Percentiles rank a stretch among this genome's conserved stretches.
Conservation (phyloP, 2,329 filamentous ascomycete genomes). For the Grosmannia penicillata region DNA sequence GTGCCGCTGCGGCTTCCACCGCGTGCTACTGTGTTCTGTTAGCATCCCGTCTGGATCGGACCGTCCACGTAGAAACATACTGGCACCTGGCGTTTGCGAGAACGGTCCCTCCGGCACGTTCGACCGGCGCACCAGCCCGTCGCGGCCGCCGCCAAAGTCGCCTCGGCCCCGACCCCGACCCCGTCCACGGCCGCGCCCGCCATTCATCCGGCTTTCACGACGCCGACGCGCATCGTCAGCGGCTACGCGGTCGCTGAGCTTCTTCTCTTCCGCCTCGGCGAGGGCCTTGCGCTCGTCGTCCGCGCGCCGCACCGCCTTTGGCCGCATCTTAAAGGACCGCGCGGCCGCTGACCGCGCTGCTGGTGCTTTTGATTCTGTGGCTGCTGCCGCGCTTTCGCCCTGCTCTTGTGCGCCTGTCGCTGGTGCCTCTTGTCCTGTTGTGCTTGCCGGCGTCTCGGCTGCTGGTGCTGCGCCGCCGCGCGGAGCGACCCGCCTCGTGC, state of each 20-base stretch:
- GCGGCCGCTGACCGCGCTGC: constrained; percentile 1
- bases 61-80: too few relatives aligned
- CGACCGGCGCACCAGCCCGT: constrained; percentile 16
- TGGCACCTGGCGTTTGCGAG: constrained; percentile 15
- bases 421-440: not conserved
- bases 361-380: not conserved
- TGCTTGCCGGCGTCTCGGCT: too few relatives aligned
- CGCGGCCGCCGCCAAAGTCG: constrained; percentile 11
- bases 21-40: too few relatives aligned
- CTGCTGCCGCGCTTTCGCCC: not conserved
- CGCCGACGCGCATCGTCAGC: constrained; percentile 17
- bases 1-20: too few relatives aligned
- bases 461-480: not conserved
- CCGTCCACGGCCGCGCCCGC: constrained; percentile 14
- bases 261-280: constrained; percentile 19
- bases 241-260: constrained; percentile 15
- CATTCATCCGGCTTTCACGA: constrained; percentile 13
- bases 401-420: too few relatives aligned
- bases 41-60: too few relatives aligned
- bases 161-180: constrained; percentile 15
- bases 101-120: constrained; percentile 21
- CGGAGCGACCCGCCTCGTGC: not conserved
- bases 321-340: constrained; percentile 16
- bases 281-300: constrained; percentile 21
- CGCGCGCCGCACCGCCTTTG: constrained; percentile 18